Evolutionary conservation across 2,329 filamentous ascomycete species (phyloP), one percentile per base, ranked within the genome.

Genomic region (Penicillium sp.): DNA sequence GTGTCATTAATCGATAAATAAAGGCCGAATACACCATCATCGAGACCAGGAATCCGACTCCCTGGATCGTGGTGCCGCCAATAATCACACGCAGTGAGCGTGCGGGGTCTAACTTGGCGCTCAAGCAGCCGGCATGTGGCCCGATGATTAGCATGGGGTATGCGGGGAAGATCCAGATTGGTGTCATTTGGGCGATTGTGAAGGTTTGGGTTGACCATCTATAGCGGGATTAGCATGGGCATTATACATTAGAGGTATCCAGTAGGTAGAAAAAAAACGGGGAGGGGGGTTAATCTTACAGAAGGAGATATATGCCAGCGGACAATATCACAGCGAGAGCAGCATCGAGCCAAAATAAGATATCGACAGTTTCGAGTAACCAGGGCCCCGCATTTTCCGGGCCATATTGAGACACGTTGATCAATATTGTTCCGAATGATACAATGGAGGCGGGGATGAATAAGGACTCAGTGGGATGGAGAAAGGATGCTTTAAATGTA

Each of bases 1-100:
- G 89, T 0, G 90, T 93, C 90, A 94, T 94, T 24, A 95, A 81
- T 26, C 91, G 85, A 69, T 94, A 94, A 46, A 95, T 84, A 68
- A 92, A 94, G 46, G 91, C 89, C 1, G 88, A 85, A 58, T 91
- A 92, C 23, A 95, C 89, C 87, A 92, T 92, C 54, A 93, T 81
- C 0, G 81, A 82, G 39, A 87, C 81, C 60, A 87, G 70, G 64
- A 87, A 87, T 1, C 84, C 85, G 45, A 86, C 82, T n/a, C 84
- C 84, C 69, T 87, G 85, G 31, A 87, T 79, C 3, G 83, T 79
- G 52, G 80, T 81, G 10, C 83, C 85, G 5, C 82, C 83, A 34
- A 87, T 71, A 28, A 87, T 82, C 54, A 87, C 80, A 3, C 75
- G 71, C n/a, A 87, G 73, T 1, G 81, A 78, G 8, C 68, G 70